Base-by-base conservation (phyloP, 768 basidiomycete species). In the Agrocybe pediades region DNA sequence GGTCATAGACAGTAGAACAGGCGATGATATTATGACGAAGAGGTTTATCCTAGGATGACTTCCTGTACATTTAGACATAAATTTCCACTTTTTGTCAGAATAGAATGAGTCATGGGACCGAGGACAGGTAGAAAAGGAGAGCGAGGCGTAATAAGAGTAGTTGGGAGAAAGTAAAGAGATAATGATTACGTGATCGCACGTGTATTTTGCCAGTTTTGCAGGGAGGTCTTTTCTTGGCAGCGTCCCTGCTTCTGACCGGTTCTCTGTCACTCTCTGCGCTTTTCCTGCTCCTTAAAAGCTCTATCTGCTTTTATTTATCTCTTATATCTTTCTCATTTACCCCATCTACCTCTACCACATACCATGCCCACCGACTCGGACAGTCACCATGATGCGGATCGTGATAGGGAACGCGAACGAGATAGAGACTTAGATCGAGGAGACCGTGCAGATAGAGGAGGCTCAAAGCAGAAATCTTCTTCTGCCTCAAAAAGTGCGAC, bases 171-270 rank as follows among this genome's bases (percentile, higher is more conserved):
- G 6, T 36, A 13, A 19, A 25, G 17, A 24, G 26, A 27, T 29
- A 3, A 24, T 49, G 66, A 55, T 73, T 71, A 73, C 65, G 52
- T 71, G 66, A 71, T 65, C 25, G 58, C 72, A 72, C 71, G 72
- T 74, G 71, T 62, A 46, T 40, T 42, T 56, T 61, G 59, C 65
- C 67, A 70, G 69, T 71, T 73, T 71, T 70, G 67, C 70, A 54
- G 65, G 59, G 52, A 52, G 62, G 62, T 68, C 68, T 69, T 70
- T 71, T 71, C 68, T 68, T 67, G 69, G 63, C 55, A 46, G 57
- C 47, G 47, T 51, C 55, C 41, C 57, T 62, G 54, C 56, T 61
- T 57, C 42, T 53, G 39, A 55, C 56, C 46, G 41, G 36, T 40
- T 41, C 45, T 54, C 17, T 39, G 46, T 45, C 40, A 29, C 4